phyloP scores from a whole-genome alignment of 2,329 filamentous ascomycete genomes.

The Clonostachys byssicola region DNA sequence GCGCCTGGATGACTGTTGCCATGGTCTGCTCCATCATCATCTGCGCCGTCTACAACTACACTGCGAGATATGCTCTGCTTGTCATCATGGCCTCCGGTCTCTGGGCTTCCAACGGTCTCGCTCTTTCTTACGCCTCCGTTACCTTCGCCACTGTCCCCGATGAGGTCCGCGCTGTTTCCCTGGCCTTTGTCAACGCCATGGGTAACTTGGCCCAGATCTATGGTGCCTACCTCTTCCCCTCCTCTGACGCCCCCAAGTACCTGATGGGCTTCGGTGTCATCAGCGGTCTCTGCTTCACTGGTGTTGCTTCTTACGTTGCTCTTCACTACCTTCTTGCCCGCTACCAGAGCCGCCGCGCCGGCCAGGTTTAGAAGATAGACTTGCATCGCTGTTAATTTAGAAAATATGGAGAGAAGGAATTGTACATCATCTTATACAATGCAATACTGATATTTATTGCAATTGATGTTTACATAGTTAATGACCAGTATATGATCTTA shows the following conservation, averaged over 20 bases:
- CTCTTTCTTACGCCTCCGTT: conserved; percentile 44
- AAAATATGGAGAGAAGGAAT: too few relatives aligned
- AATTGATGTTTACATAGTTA: too few relatives aligned
- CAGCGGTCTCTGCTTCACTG: conserved; percentile 13
- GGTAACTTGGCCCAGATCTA: conserved; percentile 54
- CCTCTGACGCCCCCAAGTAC: conserved; percentile 41
- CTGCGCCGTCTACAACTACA: conserved; percentile 46
- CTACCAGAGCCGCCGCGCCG: neutral
- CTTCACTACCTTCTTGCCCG: conserved; percentile 1
- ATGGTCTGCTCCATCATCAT: conserved; percentile 31
- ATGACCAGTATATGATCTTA: too few relatives aligned
- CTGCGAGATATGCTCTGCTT: conserved; percentile 44
- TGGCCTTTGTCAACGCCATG: conserved; percentile 50
- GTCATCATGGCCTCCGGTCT: conserved; percentile 51
- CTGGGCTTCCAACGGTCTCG: conserved; percentile 47
- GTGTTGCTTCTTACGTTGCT: conserved; percentile 6
- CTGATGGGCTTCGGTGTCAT: conserved; percentile 34
- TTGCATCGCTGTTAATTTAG: too few relatives aligned
- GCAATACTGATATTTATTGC: too few relatives aligned
- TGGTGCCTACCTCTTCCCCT: conserved; percentile 47
- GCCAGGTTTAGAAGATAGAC: too few relatives aligned
- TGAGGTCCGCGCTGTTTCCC: conserved; percentile 38
- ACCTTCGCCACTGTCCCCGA: conserved; percentile 44
- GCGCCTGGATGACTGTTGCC: conserved; percentile 37
- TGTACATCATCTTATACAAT: too few relatives aligned